Evolutionary conservation across 1,284 basidiomycete genomes (phyloP).

Genomic region (Hymenochaete sp.): DNA sequence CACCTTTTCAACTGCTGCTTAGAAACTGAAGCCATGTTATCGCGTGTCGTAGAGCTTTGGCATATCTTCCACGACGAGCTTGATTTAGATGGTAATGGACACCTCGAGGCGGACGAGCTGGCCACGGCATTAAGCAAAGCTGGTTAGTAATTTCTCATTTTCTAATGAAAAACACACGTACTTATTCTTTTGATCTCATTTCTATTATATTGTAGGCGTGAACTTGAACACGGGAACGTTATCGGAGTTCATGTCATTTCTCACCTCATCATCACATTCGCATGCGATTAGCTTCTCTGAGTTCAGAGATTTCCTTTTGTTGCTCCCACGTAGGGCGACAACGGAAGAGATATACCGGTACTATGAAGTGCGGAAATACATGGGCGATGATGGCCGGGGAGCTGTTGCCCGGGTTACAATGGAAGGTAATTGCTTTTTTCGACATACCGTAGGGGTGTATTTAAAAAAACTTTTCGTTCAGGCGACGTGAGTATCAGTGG

Average conservation of each 20-base stretch:
- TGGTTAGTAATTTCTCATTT: conserved; percentile 40
- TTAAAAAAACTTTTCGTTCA: conserved; percentile 27
- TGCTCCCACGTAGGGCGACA: conserved; percentile 75
- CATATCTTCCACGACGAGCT: conserved; percentile 81
- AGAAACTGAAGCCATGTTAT: conserved; percentile 22
- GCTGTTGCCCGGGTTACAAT: conserved; percentile 75
- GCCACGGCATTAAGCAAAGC: conserved; percentile 60
- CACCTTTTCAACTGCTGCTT: conserved; percentile 8
- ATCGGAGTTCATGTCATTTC: conserved; percentile 71
- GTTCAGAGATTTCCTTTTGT: conserved; percentile 84
- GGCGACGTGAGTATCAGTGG: conserved; percentile 70
- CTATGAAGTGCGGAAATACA: conserved; percentile 70
- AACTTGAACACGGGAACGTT: conserved; percentile 56
- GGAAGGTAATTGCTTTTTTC: conserved; percentile 55
- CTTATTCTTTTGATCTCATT: too few species aligned
- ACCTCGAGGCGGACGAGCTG: conserved; percentile 68
- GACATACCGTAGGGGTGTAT: conserved; percentile 1
- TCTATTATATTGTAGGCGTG: conserved; percentile 45
- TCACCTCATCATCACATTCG: conserved; percentile 61
- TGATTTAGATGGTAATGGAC: conserved; percentile 80
- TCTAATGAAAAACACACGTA: conserved; percentile 5
- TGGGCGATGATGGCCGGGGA: conserved; percentile 62
- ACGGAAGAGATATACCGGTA: conserved; percentile 81
- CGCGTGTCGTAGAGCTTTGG: conserved; percentile 89
- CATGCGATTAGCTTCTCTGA: conserved; percentile 74